Conservation (phyloP, 2,329 filamentous ascomycete genomes). For the Colletotrichum karsti region DNA sequence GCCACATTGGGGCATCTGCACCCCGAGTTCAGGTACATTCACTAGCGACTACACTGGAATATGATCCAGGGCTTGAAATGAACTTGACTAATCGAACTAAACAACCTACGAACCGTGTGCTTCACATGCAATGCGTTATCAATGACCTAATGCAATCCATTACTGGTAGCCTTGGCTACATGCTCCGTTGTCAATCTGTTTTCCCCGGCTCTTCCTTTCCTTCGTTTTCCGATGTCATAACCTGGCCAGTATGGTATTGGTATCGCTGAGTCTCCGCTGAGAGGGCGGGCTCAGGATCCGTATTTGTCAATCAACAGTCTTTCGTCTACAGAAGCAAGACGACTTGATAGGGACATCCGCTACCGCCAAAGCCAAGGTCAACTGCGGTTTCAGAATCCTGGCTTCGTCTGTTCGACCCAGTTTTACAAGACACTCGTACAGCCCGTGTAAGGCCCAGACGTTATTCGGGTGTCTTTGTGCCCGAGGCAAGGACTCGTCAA, state of each 20-base stretch:
- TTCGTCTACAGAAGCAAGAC: constrained; percentile 61
- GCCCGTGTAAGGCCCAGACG: constrained; percentile 79
- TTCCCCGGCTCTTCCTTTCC: background rate
- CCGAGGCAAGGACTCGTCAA: constrained; percentile 67
- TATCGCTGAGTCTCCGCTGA: constrained; percentile 19
- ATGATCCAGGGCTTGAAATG: too few species aligned
- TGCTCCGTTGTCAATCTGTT: background rate
- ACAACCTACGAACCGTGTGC: too few species aligned
- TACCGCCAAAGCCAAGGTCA: constrained; percentile 60
- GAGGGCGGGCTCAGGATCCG: constrained; percentile 22
- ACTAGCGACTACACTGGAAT: background rate
- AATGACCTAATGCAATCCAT: background rate
- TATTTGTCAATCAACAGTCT: constrained; percentile 26
- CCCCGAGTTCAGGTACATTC: constrained; percentile 36
- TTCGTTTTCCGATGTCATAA: background rate
- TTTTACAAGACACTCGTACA: constrained; percentile 72
- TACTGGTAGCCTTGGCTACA: too few species aligned
- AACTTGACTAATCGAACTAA: too few species aligned
- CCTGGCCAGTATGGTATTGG: background rate
- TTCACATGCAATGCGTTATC: too few species aligned
- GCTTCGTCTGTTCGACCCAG: constrained; percentile 57
- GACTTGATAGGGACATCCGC: constrained; percentile 67
- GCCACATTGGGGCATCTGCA: constrained; percentile 35
- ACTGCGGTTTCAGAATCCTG: constrained; percentile 45
- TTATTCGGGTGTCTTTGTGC: constrained; percentile 76